phyloP scores from a whole-genome alignment of 2,329 filamentous ascomycete genomes.

The Cercospora zeina region DNA sequence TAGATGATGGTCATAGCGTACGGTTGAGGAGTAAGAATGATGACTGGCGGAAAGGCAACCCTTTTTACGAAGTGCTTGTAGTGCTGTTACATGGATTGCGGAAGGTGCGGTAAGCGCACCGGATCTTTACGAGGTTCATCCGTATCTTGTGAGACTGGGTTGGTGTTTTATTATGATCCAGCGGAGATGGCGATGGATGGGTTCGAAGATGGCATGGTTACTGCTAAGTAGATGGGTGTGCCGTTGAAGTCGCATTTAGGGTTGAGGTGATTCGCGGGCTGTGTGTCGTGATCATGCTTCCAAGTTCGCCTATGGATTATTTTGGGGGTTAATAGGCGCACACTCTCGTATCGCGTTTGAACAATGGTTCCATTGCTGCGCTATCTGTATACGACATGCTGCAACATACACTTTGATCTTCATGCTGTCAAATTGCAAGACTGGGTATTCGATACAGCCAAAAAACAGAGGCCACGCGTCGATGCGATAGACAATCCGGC shows the following conservation, averaged over 20 bases:
- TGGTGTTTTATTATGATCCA: neutral
- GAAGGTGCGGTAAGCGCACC: neutral
- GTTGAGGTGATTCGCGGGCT: neutral
- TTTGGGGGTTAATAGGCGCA: neutral
- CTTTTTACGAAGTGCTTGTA: neutral
- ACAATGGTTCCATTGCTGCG: neutral
- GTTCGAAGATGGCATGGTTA: neutral
- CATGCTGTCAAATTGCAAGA: too few relatives aligned
- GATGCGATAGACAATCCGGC: neutral
- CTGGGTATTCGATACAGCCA: neutral
- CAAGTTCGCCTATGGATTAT: neutral
- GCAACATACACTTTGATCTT: neutral
- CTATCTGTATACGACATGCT: neutral
- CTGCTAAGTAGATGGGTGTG: neutral
- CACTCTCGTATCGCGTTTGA: neutral
- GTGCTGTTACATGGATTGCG: neutral
- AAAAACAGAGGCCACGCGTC: neutral
- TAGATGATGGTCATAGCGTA: conserved; percentile 1
- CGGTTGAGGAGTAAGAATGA: neutral
- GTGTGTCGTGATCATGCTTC: neutral
- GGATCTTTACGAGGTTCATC: neutral
- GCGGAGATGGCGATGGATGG: neutral
- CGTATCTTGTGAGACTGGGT: neutral
- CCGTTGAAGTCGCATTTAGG: neutral
- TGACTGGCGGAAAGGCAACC: neutral